phyloP scores from a whole-genome alignment of 352 stramenopile genomes.

The Globisporangium nodosum region DNA sequence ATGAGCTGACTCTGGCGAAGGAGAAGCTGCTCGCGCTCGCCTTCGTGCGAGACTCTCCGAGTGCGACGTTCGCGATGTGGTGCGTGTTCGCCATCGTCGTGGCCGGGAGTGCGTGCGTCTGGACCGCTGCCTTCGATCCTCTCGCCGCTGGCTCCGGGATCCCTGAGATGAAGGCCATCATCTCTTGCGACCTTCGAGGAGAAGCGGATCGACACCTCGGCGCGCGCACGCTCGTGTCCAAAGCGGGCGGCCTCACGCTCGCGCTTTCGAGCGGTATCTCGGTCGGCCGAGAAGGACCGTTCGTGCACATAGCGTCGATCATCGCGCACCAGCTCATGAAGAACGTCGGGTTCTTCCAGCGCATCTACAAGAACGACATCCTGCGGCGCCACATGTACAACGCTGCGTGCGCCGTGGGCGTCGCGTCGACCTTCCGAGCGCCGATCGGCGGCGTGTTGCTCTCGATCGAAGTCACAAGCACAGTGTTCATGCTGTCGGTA shows the following conservation, averaged over 20 bases:
- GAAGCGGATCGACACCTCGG: slow-evolving; percentile 42
- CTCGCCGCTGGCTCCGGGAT: slow-evolving; percentile 59
- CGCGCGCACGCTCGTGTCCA: slow-evolving; percentile 54
- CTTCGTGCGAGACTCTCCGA: slow-evolving; percentile 10
- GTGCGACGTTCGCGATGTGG: slow-evolving; percentile 23
- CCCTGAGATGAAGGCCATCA: slow-evolving; percentile 76
- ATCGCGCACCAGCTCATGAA: slow-evolving; percentile 84
- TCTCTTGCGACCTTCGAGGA: slow-evolving; percentile 46
- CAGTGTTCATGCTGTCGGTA: slow-evolving; percentile 61
- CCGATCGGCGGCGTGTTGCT: slow-evolving; percentile 90
- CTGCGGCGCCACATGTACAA: slow-evolving; percentile 80
- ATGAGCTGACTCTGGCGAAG: slow-evolving; percentile 16
- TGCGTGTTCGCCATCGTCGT: slow-evolving; percentile 28
- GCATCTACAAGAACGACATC: slow-evolving; percentile 59
- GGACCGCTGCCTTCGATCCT: slow-evolving; percentile 37
- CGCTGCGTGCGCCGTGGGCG: slow-evolving; percentile 84
- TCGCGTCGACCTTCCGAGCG: slow-evolving; percentile 84
- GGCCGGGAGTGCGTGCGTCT: slow-evolving; percentile 29
- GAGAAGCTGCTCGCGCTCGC: slow-evolving; percentile 14
- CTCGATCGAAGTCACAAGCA: slow-evolving; percentile 85
- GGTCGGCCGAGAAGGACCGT: slow-evolving; percentile 96
- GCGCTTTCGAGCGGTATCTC: slow-evolving; percentile 89
- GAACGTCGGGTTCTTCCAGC: slow-evolving; percentile 54
- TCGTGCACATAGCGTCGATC: slow-evolving; percentile 91
- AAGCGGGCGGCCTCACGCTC: slow-evolving; percentile 88